Evolutionary conservation across 306 rosid genomes (phyloP).

Genomic region (Trifolium repens): DNA sequence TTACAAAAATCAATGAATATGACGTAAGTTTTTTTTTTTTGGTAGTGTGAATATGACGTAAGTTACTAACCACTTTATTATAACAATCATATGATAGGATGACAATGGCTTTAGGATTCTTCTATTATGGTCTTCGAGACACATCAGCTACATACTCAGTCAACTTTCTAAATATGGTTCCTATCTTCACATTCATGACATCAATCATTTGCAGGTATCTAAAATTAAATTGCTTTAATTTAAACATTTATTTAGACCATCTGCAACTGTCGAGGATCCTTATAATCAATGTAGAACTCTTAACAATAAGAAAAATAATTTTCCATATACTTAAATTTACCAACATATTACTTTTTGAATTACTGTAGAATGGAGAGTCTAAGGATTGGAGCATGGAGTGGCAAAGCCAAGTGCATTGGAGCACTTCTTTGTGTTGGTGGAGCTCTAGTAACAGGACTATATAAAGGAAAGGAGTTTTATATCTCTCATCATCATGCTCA

Average conservation of each 20-base stretch:
- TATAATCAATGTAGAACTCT: no score
- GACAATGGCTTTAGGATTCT: constrained; percentile 60
- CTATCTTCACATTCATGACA: constrained; percentile 57
- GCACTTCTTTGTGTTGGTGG: constrained; percentile 66
- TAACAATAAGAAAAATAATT: not conserved
- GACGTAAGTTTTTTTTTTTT: not conserved
- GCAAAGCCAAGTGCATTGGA: constrained; percentile 54
- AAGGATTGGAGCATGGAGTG: constrained; percentile 38
- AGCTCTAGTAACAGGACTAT: constrained; percentile 51
- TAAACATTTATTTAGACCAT: no score
- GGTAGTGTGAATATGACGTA: not conserved
- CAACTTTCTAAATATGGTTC: constrained; percentile 68
- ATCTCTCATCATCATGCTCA: constrained; percentile 31
- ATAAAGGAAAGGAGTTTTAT: constrained; percentile 56
- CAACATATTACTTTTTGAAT: not conserved
- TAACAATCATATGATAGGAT: constrained; percentile 45
- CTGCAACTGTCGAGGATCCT: no score
- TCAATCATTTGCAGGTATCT: constrained; percentile 54
- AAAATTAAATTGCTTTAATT: no score
- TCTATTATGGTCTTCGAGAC: constrained; percentile 68
- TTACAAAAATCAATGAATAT: not conserved
- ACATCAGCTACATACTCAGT: constrained; percentile 70
- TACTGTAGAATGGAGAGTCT: constrained; percentile 55
- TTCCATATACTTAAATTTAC: not conserved
- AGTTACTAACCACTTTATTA: not conserved